Percentiles rank a stretch among this genome's conserved stretches.
Conservation (phyloP, 2,329 filamentous ascomycete genomes). For the Diaporthe sp. region DNA sequence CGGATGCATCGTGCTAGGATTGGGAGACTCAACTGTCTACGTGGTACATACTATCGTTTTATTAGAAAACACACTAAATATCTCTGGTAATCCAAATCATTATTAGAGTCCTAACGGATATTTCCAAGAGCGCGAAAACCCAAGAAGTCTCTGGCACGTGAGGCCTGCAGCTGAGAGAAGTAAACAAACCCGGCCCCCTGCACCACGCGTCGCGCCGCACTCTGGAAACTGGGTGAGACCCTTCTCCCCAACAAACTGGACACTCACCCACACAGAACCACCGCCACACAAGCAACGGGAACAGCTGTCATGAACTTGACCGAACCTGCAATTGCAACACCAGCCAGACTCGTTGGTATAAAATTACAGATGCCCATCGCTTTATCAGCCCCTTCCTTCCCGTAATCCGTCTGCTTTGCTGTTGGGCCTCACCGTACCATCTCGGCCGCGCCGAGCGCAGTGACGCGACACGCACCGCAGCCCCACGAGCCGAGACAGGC, state of each 20-base stretch:
- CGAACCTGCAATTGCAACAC: constrained; percentile 36
- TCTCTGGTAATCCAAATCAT: not conserved
- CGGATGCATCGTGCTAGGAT: not conserved
- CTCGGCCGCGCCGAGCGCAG: constrained; percentile 12
- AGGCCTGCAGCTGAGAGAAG: constrained; percentile 2
- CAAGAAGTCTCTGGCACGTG: constrained; percentile 7
- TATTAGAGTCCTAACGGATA: not conserved
- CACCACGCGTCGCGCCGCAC: constrained; percentile 35
- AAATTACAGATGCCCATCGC: constrained; percentile 50
- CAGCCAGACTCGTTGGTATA: constrained; percentile 48
- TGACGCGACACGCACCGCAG: not conserved
- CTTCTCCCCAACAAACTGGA: constrained; percentile 21
- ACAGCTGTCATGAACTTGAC: not conserved
- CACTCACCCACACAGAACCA: not conserved
- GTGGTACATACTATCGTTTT: not conserved
- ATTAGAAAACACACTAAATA: not conserved
- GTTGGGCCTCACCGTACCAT: constrained; percentile 3
- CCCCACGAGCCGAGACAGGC: constrained; percentile 28
- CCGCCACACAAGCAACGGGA: no score
- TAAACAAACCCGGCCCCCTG: constrained; percentile 32
- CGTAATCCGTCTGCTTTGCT: constrained; percentile 29
- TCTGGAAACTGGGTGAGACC: not conserved
- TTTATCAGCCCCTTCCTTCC: constrained; percentile 24
- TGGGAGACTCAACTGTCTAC: not conserved
- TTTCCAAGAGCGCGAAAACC: not conserved